Conservation (phyloP, 805 yeast species). For the Candida quercuum region DNA sequence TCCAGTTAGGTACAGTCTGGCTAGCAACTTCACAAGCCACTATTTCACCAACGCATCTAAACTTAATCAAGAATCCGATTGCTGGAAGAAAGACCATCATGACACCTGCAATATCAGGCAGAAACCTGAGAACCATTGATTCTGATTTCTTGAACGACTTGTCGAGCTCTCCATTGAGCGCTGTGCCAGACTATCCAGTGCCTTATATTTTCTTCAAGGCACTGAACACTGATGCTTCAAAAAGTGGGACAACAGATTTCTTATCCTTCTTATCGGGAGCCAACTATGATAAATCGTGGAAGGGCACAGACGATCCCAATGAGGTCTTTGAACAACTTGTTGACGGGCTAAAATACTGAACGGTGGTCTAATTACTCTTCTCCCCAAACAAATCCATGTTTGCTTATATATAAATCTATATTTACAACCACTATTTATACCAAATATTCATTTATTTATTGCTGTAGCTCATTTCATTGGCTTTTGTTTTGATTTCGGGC, state of each 20-base stretch:
- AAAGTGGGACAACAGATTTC: slow-evolving; percentile 1
- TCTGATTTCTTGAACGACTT: slow-evolving; percentile 20
- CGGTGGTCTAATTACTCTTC: too few species aligned
- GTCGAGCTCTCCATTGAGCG: background rate
- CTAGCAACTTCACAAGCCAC: slow-evolving; percentile 22
- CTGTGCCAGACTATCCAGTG: slow-evolving; percentile 21
- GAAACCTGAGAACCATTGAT: slow-evolving; percentile 19
- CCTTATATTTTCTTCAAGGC: slow-evolving; percentile 22
- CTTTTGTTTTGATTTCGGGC: too few species aligned
- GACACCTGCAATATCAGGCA: slow-evolving; percentile 20
- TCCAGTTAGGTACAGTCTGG: slow-evolving; percentile 52
- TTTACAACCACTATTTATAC: too few species aligned
- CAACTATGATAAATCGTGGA: slow-evolving; percentile 12
- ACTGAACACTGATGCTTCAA: slow-evolving; percentile 7
- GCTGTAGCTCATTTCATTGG: too few species aligned
- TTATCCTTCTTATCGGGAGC: slow-evolving; percentile 16
- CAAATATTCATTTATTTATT: too few species aligned
- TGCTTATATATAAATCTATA: too few species aligned
- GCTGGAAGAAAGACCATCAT: slow-evolving; percentile 24
- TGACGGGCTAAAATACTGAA: slow-evolving; percentile 1
- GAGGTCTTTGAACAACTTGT: slow-evolving; percentile 10
- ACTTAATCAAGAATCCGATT: slow-evolving; percentile 11
- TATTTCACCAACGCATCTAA: slow-evolving; percentile 13
- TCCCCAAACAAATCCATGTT: too few species aligned
- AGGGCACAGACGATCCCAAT: slow-evolving; percentile 11